Conservation (phyloP, 2,329 filamentous ascomycete genomes). For the Diaporthe helianthi region DNA sequence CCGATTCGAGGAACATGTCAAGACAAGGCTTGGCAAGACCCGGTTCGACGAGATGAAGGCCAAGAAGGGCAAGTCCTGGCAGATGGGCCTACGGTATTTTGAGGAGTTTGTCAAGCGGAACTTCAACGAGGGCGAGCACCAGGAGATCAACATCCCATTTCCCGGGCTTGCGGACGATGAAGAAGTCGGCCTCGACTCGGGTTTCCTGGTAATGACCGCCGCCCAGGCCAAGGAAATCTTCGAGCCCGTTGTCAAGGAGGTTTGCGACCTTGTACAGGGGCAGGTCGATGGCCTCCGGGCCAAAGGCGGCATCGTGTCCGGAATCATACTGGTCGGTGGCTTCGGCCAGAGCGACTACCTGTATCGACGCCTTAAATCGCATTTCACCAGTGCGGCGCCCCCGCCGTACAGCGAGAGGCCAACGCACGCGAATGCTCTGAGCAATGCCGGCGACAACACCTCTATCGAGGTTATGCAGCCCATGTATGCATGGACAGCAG, state of each 20-base stretch:
- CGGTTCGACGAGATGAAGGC: conserved; percentile 77
- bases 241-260: conserved; percentile 75
- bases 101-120: conserved; percentile 87
- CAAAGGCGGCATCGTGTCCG: conserved; percentile 69
- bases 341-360: conserved; percentile 83
- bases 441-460: conserved; percentile 52
- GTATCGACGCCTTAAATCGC: conserved; percentile 72
- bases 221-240: conserved; percentile 76
- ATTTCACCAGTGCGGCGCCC: conserved; percentile 67
- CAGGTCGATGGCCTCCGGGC: conserved; percentile 69
- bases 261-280: conserved; percentile 71
- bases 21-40: conserved; percentile 68
- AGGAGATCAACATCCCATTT: conserved; percentile 81
- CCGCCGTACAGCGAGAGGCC: conserved; percentile 73
- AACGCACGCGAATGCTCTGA: conserved; percentile 65
- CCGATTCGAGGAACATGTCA: conserved; percentile 79
- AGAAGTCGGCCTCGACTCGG: conserved; percentile 75
- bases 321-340: conserved; percentile 83
- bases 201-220: conserved; percentile 76
- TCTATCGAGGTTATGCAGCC: conserved; percentile 83
- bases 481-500: conserved; percentile 82
- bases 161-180: conserved; percentile 79
- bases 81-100: conserved; percentile 79
- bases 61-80: conserved; percentile 82
- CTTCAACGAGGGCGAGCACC: conserved; percentile 79